Evolutionary conservation across 345 rosid species (phyloP), one percentile per base, ranked within the genome.

Genomic region (Crucihimalaya himalaica): DNA sequence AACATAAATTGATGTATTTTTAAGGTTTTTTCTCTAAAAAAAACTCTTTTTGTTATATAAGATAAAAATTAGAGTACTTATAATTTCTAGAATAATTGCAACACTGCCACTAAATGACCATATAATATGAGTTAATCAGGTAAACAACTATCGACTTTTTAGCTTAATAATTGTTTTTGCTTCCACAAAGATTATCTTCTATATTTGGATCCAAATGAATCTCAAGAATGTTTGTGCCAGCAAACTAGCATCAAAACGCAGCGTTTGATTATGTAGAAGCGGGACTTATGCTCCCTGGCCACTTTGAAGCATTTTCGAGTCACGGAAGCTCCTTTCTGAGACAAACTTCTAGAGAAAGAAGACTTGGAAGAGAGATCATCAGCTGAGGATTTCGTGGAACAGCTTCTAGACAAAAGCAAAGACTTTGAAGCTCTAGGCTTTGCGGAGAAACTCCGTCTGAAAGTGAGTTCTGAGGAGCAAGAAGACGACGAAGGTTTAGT

Each of bases 191-290:
- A n/a, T 27, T 15, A 0, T 42, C 34, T 53, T 53, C 34, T 27
- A 53, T 53, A 16, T 53, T 15, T 53, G 18, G 32, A 52, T 51
- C 57, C 34, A 52, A 52, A 25, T 6, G 16, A 53, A 14, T 55
- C 39, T 55, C 14, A 55, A 5, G 60, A 55, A 55, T 55, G 40
- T 55, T 55, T 55, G 39, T 55, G 60, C 60, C 60, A 55, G 19
- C 60, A 55, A 55, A 31, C 60, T 14, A 55, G 60, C 60, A 55
- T 55, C 14, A 55, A 55, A 29, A 55, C 62, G 25, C 62, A 56
- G 42, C 42, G 62, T 31, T 32, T 56, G 23, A 56, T 56, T 5
- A 55, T 55, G 23, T 55, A 55, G 21, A 55, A 31, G 8, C 61
- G 61, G 14, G 25, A 56, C 25, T 56, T 56, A 4, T 56, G 61